Conservation (phyloP, 176 grass and related monocot genomes). For the Cenchrus fungigraminus region DNA sequence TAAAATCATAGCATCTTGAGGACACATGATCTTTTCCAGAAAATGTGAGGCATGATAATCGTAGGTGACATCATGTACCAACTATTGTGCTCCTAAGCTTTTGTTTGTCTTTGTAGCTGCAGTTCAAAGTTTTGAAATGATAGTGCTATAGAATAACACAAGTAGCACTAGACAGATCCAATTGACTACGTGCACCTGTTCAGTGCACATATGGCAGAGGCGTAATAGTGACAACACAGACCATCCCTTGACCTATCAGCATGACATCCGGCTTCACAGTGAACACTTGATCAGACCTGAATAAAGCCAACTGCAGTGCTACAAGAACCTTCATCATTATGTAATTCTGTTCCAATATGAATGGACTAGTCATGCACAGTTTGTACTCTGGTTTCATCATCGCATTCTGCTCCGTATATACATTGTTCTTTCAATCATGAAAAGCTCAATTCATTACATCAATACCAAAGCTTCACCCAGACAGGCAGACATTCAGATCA, state of each 20-base stretch:
- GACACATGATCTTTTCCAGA: slow-evolving; percentile 27
- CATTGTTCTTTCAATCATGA: slow-evolving; percentile 33
- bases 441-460: not conserved
- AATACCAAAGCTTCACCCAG: not conserved
- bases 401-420: slow-evolving; percentile 4
- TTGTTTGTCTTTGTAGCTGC: slow-evolving; percentile 17
- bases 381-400: slow-evolving; percentile 15
- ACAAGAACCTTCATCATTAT: slow-evolving; percentile 43
- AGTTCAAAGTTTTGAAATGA: slow-evolving; percentile 26
- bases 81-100: not conserved
- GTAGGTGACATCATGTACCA: slow-evolving; percentile 14
- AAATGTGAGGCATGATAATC: slow-evolving; percentile 13
- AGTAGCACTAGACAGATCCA: not conserved
- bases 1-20: not conserved
- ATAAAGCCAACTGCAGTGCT: slow-evolving; percentile 23
- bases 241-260: slow-evolving; percentile 13
- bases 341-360: slow-evolving; percentile 43
- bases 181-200: slow-evolving; percentile 26
- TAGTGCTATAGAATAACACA: slow-evolving; percentile 7
- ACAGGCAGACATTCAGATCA: slow-evolving; percentile 10
- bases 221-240: slow-evolving; percentile 20
- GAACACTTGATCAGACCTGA: not conserved
- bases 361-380: slow-evolving; percentile 31
- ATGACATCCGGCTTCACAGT: not conserved
- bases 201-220: not conserved